Conservation (phyloP, 2,329 filamentous ascomycete genomes). For the Penicillium sclerotigenum region DNA sequence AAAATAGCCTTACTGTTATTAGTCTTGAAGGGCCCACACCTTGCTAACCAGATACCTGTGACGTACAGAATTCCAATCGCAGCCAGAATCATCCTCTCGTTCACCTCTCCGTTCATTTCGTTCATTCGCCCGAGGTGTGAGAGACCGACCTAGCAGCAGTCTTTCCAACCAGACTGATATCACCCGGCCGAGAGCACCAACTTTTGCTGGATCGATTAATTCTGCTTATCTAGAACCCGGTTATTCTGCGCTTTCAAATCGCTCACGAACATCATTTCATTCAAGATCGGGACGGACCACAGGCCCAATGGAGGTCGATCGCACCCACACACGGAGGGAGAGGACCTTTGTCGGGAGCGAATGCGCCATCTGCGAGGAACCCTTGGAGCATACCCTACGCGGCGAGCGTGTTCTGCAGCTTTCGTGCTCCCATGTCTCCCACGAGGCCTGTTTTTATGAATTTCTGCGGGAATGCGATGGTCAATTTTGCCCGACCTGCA, state of each 20-base stretch:
- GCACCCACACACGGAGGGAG: slow-evolving; percentile 76
- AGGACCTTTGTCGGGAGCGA: slow-evolving; percentile 92
- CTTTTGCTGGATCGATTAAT: slow-evolving; percentile 20
- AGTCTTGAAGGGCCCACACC: slow-evolving; percentile 9
- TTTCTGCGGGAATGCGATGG: slow-evolving; percentile 93
- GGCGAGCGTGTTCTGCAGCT: slow-evolving; percentile 95
- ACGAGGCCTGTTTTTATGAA: slow-evolving; percentile 98
- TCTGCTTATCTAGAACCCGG: slow-evolving; percentile 18
- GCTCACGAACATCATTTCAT: slow-evolving; percentile 37
- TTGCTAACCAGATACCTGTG: slow-evolving; percentile 23
- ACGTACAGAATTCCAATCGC: slow-evolving; percentile 30
- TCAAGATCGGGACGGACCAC: slow-evolving; percentile 51
- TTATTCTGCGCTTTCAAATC: slow-evolving; percentile 27
- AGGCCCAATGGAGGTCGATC: slow-evolving; percentile 69
- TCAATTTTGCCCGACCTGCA: slow-evolving; percentile 90
- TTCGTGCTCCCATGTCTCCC: slow-evolving; percentile 92
- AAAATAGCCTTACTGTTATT: not conserved
- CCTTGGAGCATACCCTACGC: slow-evolving; percentile 87
- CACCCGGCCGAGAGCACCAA: slow-evolving; percentile 25
- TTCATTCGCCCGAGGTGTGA: slow-evolving; percentile 27
- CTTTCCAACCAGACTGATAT: slow-evolving; percentile 28
- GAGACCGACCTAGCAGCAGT: slow-evolving; percentile 31
- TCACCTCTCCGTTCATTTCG: slow-evolving; percentile 32
- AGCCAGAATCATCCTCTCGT: slow-evolving; percentile 33
- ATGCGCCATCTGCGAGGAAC: slow-evolving; percentile 95